A percentile compares a stretch with the other conserved stretches of the same genome.
These are phyloP conservation scores for Heterobasidion parviporum DNA, from an alignment of 1,284 basidiomycete species.

Conservation along the genomic window DNA sequence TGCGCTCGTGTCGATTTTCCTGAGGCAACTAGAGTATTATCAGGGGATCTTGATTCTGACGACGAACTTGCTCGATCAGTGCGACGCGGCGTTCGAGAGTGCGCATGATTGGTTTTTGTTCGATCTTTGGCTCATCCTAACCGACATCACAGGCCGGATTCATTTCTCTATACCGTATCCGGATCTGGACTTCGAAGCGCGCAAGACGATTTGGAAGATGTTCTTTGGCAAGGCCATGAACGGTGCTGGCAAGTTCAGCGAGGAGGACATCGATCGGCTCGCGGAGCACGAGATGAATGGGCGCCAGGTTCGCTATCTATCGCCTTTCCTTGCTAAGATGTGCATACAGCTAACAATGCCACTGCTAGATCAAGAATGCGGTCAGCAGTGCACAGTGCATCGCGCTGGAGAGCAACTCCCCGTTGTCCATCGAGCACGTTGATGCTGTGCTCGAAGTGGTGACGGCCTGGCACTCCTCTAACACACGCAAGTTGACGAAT, in stretches of 20 bases:
- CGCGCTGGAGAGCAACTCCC: constrained; percentile 20
- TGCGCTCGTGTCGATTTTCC: constrained; percentile 27
- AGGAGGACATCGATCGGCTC: constrained; percentile 6
- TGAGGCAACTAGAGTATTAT: constrained; percentile 24
- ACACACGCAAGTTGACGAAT: no score
- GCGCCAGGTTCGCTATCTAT: constrained; percentile 8
- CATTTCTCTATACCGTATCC: constrained; percentile 22
- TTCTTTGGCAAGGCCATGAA: constrained; percentile 13
- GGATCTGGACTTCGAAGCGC: constrained; percentile 16
- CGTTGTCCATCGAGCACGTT: neutral
- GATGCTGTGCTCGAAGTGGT: no score
- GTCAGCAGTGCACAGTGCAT: constrained; percentile 25
- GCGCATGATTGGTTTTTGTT: constrained; percentile 2
- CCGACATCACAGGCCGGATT: constrained; percentile 16
- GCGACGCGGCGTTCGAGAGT: constrained; percentile 28
- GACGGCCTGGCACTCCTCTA: no score
- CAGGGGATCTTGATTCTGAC: constrained; percentile 30
- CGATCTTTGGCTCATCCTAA: neutral
- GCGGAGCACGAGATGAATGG: constrained; percentile 7
- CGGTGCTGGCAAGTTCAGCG: neutral
- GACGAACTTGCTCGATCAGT: constrained; percentile 24
- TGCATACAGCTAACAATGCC: neutral
- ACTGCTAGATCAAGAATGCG: constrained; percentile 10
- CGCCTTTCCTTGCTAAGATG: neutral
- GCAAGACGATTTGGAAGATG: constrained; percentile 18